phyloP scores from a whole-genome alignment of 441 rosid species.

The Populus hybrid region DNA sequence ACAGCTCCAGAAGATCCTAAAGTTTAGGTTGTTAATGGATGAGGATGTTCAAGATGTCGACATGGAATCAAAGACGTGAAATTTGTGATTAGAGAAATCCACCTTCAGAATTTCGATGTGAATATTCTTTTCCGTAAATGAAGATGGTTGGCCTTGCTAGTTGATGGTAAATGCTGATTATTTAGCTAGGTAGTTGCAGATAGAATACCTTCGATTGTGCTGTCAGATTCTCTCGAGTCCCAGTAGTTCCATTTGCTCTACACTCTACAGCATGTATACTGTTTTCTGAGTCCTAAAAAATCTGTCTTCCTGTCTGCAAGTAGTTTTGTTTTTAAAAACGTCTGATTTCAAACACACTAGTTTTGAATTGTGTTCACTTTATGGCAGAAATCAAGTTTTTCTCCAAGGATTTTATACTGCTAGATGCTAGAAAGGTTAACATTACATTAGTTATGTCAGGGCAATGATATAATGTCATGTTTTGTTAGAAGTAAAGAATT shows the following conservation, averaged over 20 bases:
- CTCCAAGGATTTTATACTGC: background rate
- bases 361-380: background rate
- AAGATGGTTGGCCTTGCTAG: background rate
- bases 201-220: background rate
- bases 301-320: no score
- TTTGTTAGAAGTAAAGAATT: background rate
- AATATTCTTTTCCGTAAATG: background rate
- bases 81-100: background rate
- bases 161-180: background rate
- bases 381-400: background rate
- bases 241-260: background rate
- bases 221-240: background rate
- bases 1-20: slow-evolving; percentile 54
- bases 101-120: background rate
- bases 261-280: background rate
- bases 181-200: background rate
- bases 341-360: background rate
- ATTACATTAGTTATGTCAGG: background rate
- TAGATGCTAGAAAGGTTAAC: background rate
- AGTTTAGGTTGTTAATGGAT: background rate
- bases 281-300: no score
- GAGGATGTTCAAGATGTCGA: slow-evolving; percentile 25
- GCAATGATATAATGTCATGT: background rate
- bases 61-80: slow-evolving; percentile 5
- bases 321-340: background rate